Evolutionary conservation across 331 rosid species (phyloP), one percentile per base, ranked within the genome.

Genomic region (Acacia pycnantha): DNA sequence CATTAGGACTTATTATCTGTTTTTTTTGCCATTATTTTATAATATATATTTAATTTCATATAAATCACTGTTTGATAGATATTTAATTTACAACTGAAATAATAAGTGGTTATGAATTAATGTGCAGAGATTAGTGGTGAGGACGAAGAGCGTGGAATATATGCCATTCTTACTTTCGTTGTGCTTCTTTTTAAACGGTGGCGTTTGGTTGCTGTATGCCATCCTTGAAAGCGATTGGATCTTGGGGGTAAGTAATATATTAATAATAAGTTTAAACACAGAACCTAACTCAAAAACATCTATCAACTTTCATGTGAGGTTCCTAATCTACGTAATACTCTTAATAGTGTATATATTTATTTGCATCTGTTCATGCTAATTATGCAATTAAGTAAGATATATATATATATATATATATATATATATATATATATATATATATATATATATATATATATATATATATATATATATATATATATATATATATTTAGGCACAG

Each of bases 111-210:
- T n/a, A 22, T 11, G 2, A 56, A 56, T 21, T 56, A 22, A 54
- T 56, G 6, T 22, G 65, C 31, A 91, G 92, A 87, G 83, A 85
- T 88, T 91, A 67, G 93, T 90, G 77, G 83, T 89, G 79, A 83
- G 56, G 16, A 85, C 90, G 27, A 91, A 88, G 73, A 88, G 92
- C 41, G 96, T 91, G 70, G 92, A 90, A 35, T 91, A 91, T 77
- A 85, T 90, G 88, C 93, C 96, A 66, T 90, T 90, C 79, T 81
- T 85, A 19, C 93, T 91, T 24, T 91, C 92, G 3, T 85, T 90
- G 41, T 85, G 90, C 86, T 53, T 82, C 77, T 90, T 91, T 72
- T 3, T 91, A 50, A 90, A 88, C 37, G 96, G 92, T 19, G 16
- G 31, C 65, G 15, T 58, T 58, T 22, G 65, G 65, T 9, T 58